Conservation (phyloP, 2,329 filamentous ascomycete species). For the Penicillium digitatum region DNA sequence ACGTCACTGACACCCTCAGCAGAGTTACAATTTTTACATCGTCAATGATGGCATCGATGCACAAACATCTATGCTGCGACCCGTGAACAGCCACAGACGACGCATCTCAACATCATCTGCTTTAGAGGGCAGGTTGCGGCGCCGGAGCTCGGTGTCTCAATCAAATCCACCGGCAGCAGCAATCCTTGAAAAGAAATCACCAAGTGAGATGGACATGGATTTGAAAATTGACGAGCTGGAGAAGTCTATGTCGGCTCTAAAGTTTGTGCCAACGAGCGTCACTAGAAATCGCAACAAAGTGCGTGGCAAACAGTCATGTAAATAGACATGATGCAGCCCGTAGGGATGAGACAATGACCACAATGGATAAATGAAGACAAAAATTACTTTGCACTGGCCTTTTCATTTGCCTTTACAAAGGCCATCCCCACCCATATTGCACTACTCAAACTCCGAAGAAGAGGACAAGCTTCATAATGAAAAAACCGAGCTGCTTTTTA, state of each 20-base stretch:
- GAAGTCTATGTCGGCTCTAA: constrained; percentile 44
- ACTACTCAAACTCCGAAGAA: not conserved
- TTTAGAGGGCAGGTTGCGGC: constrained; percentile 33
- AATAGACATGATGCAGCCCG: not conserved
- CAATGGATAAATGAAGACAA: not conserved
- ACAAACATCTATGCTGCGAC: constrained; percentile 68
- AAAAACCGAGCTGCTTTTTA: not conserved
- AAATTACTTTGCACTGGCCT: not conserved
- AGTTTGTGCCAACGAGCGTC: constrained; percentile 45
- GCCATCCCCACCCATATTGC: not conserved
- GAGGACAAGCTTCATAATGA: not conserved
- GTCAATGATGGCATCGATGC: constrained; percentile 88
- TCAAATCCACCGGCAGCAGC: constrained; percentile 11
- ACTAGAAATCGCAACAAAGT: constrained; percentile 27
- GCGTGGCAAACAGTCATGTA: constrained; percentile 12
- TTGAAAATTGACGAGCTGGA: constrained; percentile 41
- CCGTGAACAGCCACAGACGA: constrained; percentile 29
- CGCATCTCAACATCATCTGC: constrained; percentile 36
- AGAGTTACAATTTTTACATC: constrained; percentile 81
- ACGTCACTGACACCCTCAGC: constrained; percentile 3
- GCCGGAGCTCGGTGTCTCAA: constrained; percentile 31
- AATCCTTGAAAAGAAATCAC: constrained; percentile 1
- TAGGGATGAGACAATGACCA: not conserved
- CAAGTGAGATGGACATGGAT: constrained; percentile 30
- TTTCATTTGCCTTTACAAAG: not conserved